Base-by-base conservation (phyloP, 805 yeast species). In the Schwanniomyces occidentalis region DNA sequence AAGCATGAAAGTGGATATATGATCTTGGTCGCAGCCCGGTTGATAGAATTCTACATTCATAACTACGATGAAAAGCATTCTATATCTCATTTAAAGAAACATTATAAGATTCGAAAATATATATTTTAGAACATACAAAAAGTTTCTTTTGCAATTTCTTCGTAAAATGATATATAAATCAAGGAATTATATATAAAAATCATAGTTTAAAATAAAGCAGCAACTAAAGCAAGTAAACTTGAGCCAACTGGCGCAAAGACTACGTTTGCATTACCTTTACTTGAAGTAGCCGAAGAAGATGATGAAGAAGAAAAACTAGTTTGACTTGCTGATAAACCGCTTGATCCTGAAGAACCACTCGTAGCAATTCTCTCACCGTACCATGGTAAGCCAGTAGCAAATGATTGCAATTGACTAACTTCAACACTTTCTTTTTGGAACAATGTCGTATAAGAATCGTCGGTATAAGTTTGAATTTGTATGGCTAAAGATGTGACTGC, bases 351-450 rank as follows among this genome's bases (percentile, higher is more conserved):
- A 25, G 35, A 16, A 14, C 16, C 19, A 15, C 16, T 37, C 23
- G 23, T 8, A 14, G 12, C 16, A 12, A 36, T 9, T 27, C 9
- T 33, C 2, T 34, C 12, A 6, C 18, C 37, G 56, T 53, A 63
- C 72, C 72, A 65, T 14, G 70, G 69, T 45, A 65, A 58, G 16
- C 48, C 45, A 14, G 65, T 56, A 21, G 67, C 71, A 42, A 49
- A 62, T 3, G 41, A 27, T 41, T 40, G 48, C 42, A 65, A 52
- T 27, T 40, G 44, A 16, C 24, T 29, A 30, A 56, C 42, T 40
- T 54, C 38, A 12, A 56, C 27, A 3, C 39, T 42, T 23, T 50
- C 45, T n/a, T n/a, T n/a, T n/a, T n/a, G n/a, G 44, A 63, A 49
- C 38, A 58, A 48, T 6, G 70, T 58, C 15, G 70, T 64, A 41